Evolutionary conservation across 192 early-diverging fungal genomes (phyloP).

Genomic region (Coemansia sp.): DNA sequence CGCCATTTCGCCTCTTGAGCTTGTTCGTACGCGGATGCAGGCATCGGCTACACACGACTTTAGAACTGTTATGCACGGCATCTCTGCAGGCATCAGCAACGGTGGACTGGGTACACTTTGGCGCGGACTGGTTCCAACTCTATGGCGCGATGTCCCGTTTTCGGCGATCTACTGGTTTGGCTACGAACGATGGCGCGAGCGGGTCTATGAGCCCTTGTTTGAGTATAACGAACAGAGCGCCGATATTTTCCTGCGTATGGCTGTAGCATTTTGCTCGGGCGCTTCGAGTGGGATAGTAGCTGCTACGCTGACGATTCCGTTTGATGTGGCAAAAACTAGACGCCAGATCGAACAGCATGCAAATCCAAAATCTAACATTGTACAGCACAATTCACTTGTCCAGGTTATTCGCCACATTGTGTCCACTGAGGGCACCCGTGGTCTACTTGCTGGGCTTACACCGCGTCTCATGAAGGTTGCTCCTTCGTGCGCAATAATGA

Average conservation of each 20-base stretch:
- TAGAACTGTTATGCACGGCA: conserved; percentile 58
- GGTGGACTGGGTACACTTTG: conserved; percentile 71
- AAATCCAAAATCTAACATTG: conserved; percentile 14
- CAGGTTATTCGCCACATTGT: conserved; percentile 41
- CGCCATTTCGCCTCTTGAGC: conserved; percentile 85
- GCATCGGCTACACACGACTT: conserved; percentile 64
- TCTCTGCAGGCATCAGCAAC: conserved; percentile 61
- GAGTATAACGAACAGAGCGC: conserved; percentile 6
- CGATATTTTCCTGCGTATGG: conserved; percentile 53
- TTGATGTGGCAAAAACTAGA: conserved; percentile 94
- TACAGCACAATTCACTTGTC: conserved; percentile 22
- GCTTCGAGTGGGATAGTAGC: conserved; percentile 87
- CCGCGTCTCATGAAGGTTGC: conserved; percentile 88
- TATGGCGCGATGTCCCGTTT: conserved; percentile 96
- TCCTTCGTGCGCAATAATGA: conserved; percentile 95
- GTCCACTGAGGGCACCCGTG: conserved; percentile 33
- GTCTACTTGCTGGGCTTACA: conserved; percentile 56
- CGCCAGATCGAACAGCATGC: conserved; percentile 68
- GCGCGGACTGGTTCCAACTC: conserved; percentile 83
- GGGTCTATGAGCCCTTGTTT: conserved; percentile 36
- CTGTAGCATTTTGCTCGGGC: conserved; percentile 76
- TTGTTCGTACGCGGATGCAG: conserved; percentile 92
- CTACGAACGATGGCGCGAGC: conserved; percentile 78
- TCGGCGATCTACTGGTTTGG: conserved; percentile 93
- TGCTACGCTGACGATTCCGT: conserved; percentile 85